These are phyloP conservation scores for Odontarrhena argentea DNA, from an alignment of 345 rosid genomes.

Conservation along the genomic window DNA sequence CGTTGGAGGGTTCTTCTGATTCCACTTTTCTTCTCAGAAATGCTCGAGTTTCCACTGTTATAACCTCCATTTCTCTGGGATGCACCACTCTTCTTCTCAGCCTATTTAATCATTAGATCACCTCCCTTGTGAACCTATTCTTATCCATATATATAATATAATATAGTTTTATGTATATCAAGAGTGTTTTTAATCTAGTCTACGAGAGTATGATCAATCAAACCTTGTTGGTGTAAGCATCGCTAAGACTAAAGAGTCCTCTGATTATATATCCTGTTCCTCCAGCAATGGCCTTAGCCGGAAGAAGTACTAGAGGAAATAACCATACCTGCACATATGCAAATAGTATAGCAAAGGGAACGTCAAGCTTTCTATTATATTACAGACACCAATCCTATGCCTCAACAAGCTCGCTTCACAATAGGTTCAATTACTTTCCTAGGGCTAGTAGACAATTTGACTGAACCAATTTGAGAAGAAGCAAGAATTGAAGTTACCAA, in stretches of 20 bases:
- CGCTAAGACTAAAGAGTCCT: conserved; percentile 70
- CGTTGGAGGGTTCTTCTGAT: conserved; percentile 75
- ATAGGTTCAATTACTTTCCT: too few relatives aligned
- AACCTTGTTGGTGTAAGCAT: conserved; percentile 73
- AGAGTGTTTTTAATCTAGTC: background rate
- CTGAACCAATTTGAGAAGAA: background rate
- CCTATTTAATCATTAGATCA: conserved; percentile 61
- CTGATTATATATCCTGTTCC: conserved; percentile 80
- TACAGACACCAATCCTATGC: background rate
- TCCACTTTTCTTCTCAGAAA: conserved; percentile 53
- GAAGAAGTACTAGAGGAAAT: conserved; percentile 1
- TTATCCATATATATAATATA: background rate
- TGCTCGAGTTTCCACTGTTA: conserved; percentile 33
- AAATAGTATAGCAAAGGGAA: too few relatives aligned
- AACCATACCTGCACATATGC: too few relatives aligned
- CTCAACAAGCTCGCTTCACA: background rate
- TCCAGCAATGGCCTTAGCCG: conserved; percentile 80
- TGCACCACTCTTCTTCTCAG: conserved; percentile 51
- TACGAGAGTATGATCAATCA: conserved; percentile 1
- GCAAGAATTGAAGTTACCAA: conserved; percentile 47
- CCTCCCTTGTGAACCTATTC: conserved; percentile 76
- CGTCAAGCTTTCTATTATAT: too few relatives aligned
- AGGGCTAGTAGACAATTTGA: background rate
- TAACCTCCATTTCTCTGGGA: conserved; percentile 40
- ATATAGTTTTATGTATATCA: background rate